A percentile compares a stretch with the other conserved stretches of the same genome.
These are phyloP conservation scores for Cyanophora paradoxa DNA, from an alignment of 78 protist genomes.

Conservation along the genomic window DNA sequence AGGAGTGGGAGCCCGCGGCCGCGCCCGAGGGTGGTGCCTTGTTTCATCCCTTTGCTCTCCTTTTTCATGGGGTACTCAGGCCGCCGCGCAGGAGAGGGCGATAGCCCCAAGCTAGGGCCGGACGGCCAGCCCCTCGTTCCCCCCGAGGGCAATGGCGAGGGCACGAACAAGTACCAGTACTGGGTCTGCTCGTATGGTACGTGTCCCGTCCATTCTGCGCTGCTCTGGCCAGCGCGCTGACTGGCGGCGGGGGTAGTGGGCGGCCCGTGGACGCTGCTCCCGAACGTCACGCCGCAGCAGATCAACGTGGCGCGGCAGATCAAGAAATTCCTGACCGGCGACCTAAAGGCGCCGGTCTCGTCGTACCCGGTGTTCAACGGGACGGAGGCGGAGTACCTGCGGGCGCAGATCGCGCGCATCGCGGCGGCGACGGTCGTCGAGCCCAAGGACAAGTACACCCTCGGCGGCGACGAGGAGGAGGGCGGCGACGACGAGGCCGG, in stretches of 20 bases:
- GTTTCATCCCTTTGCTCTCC: no score
- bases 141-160: constrained; percentile 12
- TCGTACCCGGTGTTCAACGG: constrained; percentile 39
- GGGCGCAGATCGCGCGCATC: constrained; percentile 51
- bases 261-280: not conserved
- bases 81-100: not conserved
- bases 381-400: constrained; percentile 17
- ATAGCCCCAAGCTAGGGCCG: not conserved
- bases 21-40: no score
- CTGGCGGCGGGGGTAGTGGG: no score
- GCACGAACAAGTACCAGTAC: constrained; percentile 30
- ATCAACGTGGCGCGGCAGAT: constrained; percentile 12
- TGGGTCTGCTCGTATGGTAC: constrained; percentile 13
- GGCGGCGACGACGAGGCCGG: constrained; percentile 38
- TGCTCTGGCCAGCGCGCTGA: no score
- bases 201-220: no score
- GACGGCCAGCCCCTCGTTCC: constrained; percentile 2
- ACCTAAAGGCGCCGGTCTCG: constrained; percentile 14
- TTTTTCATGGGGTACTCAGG: not conserved
- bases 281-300: constrained; percentile 39
- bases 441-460: constrained; percentile 8
- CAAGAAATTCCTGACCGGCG: constrained; percentile 31
- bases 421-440: constrained; percentile 6
- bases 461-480: constrained; percentile 9
- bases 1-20: not conserved